Percentiles rank a stretch among this genome's conserved stretches.
Conservation (phyloP, 1,284 basidiomycete species). For the Phaffia rhodozyma region DNA sequence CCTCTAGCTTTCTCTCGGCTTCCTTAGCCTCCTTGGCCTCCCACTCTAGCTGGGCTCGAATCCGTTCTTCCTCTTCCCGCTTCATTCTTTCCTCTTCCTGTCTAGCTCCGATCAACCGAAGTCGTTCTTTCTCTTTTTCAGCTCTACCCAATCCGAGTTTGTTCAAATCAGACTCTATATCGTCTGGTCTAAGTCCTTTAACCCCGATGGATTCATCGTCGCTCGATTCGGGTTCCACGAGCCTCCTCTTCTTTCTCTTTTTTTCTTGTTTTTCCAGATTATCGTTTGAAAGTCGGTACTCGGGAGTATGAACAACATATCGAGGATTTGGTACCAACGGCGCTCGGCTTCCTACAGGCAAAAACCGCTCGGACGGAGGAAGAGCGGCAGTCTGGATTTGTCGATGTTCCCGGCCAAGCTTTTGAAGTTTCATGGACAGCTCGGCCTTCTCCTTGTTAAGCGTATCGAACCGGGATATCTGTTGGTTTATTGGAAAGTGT, state of each 20-base stretch:
- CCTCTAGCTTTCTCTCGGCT: background rate
- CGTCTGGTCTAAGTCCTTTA: background rate
- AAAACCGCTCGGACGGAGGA: constrained; percentile 3
- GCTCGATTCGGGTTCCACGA: background rate
- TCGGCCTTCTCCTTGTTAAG: background rate
- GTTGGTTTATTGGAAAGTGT: background rate
- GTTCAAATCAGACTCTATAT: constrained; percentile 11
- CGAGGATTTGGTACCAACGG: constrained; percentile 16
- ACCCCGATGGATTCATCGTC: constrained; percentile 1
- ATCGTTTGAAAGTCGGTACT: background rate
- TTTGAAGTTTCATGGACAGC: constrained; percentile 2
- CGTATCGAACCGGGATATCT: background rate
- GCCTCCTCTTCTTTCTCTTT: background rate
- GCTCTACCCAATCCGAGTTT: constrained; percentile 10
- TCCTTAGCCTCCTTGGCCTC: background rate
- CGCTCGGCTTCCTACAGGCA: constrained; percentile 10
- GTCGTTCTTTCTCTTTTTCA: background rate
- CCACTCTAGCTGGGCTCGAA: background rate
- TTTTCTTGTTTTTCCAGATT: background rate
- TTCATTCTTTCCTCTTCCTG: background rate
- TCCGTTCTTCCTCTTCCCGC: background rate
- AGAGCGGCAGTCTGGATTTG: constrained; percentile 9
- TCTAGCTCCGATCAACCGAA: no score
- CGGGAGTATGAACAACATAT: background rate
- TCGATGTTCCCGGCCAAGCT: constrained; percentile 4